Conservation (phyloP, 225 moss, liverwort and hornwort species). For the Pseudisothecium myosuroides region DNA sequence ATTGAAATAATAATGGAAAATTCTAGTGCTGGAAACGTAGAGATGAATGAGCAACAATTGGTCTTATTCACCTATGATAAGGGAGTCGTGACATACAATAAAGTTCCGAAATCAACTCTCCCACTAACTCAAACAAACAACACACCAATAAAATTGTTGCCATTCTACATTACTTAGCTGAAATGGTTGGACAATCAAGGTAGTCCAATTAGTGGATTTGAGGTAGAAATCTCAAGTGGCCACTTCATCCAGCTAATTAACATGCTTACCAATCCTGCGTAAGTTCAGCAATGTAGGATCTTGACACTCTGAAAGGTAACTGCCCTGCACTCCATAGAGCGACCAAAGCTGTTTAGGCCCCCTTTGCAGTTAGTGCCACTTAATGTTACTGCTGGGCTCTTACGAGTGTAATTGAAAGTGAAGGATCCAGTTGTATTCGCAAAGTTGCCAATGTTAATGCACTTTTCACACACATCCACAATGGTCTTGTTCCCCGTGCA, state of each 20-base stretch:
- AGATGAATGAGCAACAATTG: background rate
- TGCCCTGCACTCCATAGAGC: background rate
- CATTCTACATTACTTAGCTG: background rate
- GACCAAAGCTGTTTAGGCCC: background rate
- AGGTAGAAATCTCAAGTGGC: background rate
- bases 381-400: background rate
- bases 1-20: background rate
- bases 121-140: background rate
- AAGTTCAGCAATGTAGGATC: background rate
- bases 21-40: background rate
- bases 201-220: background rate
- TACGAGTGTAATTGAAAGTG: background rate
- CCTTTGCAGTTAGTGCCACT: background rate
- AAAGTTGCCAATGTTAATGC: background rate
- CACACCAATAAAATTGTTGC: no score
- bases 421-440: background rate
- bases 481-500: background rate
- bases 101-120: no score
- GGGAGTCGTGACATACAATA: no score
- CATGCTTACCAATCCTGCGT: background rate
- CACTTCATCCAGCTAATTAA: background rate
- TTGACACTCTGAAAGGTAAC: conserved; percentile 1
- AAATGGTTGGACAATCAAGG: background rate
- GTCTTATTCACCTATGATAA: background rate
- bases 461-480: background rate